Evolutionary conservation across 768 basidiomycete genomes (phyloP).

Genomic region (Rubroboletus pulcherrimus): DNA sequence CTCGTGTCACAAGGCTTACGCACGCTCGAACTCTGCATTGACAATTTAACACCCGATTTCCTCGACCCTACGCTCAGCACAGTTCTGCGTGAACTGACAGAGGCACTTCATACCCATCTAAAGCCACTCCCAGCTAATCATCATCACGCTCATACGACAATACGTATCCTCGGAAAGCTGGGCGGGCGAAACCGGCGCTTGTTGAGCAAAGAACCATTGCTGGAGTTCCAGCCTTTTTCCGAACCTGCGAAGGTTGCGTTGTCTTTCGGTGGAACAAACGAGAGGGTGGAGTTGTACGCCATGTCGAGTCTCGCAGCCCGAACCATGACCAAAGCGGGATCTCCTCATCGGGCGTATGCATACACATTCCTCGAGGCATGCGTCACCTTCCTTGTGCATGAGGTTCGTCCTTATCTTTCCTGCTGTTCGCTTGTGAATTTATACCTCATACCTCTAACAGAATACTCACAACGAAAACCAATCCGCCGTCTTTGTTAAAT

Average conservation of each 20-base stretch:
- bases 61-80: slow-evolving; percentile 93
- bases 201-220: slow-evolving; percentile 71
- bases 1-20: slow-evolving; percentile 93
- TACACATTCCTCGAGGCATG: slow-evolving; percentile 71
- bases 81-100: slow-evolving; percentile 91
- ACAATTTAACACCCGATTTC: slow-evolving; percentile 97
- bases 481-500: slow-evolving; percentile 65
- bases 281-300: slow-evolving; percentile 64
- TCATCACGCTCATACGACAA: slow-evolving; percentile 88
- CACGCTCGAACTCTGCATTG: slow-evolving; percentile 97
- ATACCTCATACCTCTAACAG: slow-evolving; percentile 42
- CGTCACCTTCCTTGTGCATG: slow-evolving; percentile 65
- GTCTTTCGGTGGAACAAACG: slow-evolving; percentile 65
- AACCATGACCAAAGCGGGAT: slow-evolving; percentile 49
- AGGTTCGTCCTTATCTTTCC: slow-evolving; percentile 45
- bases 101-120: slow-evolving; percentile 86
- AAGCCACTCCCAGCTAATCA: slow-evolving; percentile 88
- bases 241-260: slow-evolving; percentile 68
- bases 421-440: neutral
- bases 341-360: slow-evolving; percentile 47
- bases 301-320: slow-evolving; percentile 62
- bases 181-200: slow-evolving; percentile 91
- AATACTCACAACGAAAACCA: slow-evolving; percentile 69
- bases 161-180: slow-evolving; percentile 93
- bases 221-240: slow-evolving; percentile 68